Evolutionary conservation across 441 rosid species (phyloP).

Genomic region (Bocquillonia castaneifolia): DNA sequence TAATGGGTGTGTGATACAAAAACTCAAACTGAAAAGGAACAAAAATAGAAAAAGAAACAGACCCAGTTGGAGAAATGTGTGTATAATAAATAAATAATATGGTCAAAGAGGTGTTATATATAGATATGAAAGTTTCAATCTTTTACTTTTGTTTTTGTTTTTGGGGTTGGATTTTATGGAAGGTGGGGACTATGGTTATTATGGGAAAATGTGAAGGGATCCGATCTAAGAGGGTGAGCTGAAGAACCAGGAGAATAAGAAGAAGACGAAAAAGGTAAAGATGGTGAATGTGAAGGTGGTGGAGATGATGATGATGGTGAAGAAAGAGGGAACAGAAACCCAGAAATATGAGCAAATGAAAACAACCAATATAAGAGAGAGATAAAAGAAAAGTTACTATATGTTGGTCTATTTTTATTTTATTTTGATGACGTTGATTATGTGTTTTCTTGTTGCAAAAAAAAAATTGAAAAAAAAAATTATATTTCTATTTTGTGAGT

Average conservation of each 20-base stretch:
- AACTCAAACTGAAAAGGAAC: neutral
- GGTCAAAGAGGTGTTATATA: neutral
- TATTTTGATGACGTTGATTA: neutral
- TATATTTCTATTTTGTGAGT: too few species aligned
- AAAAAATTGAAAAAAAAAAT: too few species aligned
- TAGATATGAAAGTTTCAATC: neutral
- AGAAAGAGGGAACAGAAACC: slow-evolving; percentile 28
- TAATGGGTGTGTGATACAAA: neutral
- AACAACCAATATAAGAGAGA: neutral
- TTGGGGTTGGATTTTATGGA: neutral
- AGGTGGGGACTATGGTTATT: neutral
- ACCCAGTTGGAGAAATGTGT: slow-evolving; percentile 9
- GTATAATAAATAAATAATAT: too few species aligned
- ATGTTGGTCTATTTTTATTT: neutral
- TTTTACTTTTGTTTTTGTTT: neutral
- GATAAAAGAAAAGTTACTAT: neutral
- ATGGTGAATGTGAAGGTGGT: neutral
- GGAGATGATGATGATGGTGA: slow-evolving; percentile 10
- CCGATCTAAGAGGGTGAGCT: slow-evolving; percentile 53
- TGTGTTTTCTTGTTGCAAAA: neutral
- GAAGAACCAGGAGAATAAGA: too few species aligned
- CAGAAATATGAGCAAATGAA: slow-evolving; percentile 16
- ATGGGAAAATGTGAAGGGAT: slow-evolving; percentile 37
- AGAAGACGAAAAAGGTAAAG: neutral
- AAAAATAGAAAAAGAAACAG: neutral